phyloP scores from a whole-genome alignment of 805 yeast genomes.

The Zygosaccharomyces pseudorouxii region DNA sequence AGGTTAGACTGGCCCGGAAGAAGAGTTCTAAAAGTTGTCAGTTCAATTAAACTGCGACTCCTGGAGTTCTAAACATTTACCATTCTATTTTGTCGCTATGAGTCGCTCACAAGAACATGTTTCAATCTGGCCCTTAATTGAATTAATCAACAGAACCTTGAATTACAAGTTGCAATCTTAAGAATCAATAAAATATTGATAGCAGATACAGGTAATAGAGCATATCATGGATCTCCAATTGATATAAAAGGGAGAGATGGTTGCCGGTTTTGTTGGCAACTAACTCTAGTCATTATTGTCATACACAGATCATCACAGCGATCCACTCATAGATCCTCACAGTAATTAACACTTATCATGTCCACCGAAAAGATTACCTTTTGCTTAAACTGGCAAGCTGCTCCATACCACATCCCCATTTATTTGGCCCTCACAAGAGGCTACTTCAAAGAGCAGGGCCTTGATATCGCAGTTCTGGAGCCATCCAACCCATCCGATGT shows the following conservation, averaged over 20 bases:
- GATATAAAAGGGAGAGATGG: slow-evolving; percentile 1
- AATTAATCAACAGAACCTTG: neutral
- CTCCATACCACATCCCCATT: slow-evolving; percentile 53
- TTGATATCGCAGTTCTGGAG: slow-evolving; percentile 49
- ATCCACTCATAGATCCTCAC: too few species aligned
- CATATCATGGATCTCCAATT: neutral
- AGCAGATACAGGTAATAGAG: neutral
- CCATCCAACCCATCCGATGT: slow-evolving; percentile 57
- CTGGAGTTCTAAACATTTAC: neutral
- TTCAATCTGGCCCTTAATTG: neutral
- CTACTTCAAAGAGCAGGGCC: slow-evolving; percentile 46
- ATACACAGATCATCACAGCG: neutral
- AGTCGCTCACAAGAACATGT: slow-evolving; percentile 3
- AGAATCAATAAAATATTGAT: neutral
- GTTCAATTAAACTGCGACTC: neutral
- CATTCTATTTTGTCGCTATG: neutral
- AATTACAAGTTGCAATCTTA: slow-evolving; percentile 5
- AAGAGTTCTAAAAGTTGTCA: neutral
- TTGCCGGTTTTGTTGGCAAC: neutral
- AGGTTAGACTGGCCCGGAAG: neutral
- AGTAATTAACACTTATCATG: too few species aligned
- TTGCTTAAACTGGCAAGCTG: slow-evolving; percentile 50
- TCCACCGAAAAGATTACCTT: slow-evolving; percentile 48
- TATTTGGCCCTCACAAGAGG: slow-evolving; percentile 48
- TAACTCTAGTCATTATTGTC: too few species aligned